Conservation (phyloP, 225 moss, liverwort and hornwort genomes). For the Antitrichia curtipendula region DNA sequence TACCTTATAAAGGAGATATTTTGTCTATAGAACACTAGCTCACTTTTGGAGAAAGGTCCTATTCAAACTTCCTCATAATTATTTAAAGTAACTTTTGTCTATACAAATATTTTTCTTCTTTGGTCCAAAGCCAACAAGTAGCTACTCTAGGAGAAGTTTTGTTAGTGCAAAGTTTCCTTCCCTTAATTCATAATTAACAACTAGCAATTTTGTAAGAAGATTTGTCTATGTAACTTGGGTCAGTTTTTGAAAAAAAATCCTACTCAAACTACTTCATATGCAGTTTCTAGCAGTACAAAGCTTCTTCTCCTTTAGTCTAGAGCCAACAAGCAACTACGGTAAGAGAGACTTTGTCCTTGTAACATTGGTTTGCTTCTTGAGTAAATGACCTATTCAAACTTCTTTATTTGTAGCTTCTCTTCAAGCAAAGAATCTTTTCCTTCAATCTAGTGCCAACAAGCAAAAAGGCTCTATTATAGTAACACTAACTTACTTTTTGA, state of each 20-base stretch:
- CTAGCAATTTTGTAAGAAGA: rapidly evolving
- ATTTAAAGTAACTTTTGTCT: not conserved
- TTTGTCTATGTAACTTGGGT: not conserved
- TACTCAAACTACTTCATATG: not conserved
- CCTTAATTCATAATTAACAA: not conserved
- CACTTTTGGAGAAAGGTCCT: not conserved
- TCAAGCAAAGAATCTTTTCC: not conserved
- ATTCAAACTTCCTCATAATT: not conserved
- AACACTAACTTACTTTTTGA: not conserved
- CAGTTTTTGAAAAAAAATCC: rapidly evolving
- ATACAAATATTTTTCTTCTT: not conserved
- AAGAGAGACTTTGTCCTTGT: not conserved
- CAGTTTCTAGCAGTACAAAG: not conserved
- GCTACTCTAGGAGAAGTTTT: not conserved
- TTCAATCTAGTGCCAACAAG: not conserved
- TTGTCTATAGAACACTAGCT: rapidly evolving
- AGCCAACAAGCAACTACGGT: not conserved
- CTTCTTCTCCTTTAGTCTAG: not conserved
- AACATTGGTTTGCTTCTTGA: not conserved
- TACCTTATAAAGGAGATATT: not conserved
- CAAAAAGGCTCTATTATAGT: not conserved
- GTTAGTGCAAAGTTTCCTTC: not conserved
- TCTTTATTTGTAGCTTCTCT: not conserved
- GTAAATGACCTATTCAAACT: not conserved
- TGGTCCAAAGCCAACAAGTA: too few relatives aligned